Evolutionary conservation across 2,329 filamentous ascomycete genomes (phyloP), one percentile per base, ranked within the genome.

Genomic region (Polychaeton citri): DNA sequence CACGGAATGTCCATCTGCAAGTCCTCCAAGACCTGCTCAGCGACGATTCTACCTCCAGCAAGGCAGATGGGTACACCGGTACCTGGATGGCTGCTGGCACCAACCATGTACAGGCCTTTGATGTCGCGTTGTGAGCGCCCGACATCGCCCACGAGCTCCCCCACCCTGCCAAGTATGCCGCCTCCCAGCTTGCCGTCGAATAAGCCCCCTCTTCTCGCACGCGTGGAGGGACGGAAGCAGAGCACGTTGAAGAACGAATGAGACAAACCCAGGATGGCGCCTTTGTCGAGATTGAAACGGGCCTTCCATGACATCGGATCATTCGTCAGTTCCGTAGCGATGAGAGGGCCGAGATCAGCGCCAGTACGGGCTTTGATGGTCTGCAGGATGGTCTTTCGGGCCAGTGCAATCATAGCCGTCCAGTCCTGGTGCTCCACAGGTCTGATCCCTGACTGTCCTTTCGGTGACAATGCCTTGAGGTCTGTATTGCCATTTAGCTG

Each of bases 201-300:
- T 15, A 42, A 21, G 6, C 44, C 48, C 63, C 43, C 63, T 62
- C 2, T 69, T 72, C 47, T 63, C 57, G 4, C 77, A 69, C 19
- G 76, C 0, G 74, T 80, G 28, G 64, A 62, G 0, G 78, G 78
- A 1, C 78, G 63, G 62, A 81, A 81, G 21, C 68, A 68, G 0
- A 82, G 64, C 10, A 81, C 76, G 50, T 82, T 81, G 63, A 81
- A 81, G 62, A 86, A 84, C 19, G 69, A 72, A 58, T 85, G 80
- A 13, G 70, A 74, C 1, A 85, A 62, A 0, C 80, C 81, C 0
- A 85, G 66, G 37, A 85, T 86, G 1, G 78, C 77, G 10, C 81
- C 81, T 51, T 76, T 74, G 58, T 84, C 77, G 19, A 85, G 71
- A 52, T 85, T 85, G 64, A 84, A 85, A 34, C 65, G 69, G 12